These are phyloP conservation scores for Immersiella caudata DNA, from an alignment of 495 filamentous ascomycete species.

Conservation along the genomic window DNA sequence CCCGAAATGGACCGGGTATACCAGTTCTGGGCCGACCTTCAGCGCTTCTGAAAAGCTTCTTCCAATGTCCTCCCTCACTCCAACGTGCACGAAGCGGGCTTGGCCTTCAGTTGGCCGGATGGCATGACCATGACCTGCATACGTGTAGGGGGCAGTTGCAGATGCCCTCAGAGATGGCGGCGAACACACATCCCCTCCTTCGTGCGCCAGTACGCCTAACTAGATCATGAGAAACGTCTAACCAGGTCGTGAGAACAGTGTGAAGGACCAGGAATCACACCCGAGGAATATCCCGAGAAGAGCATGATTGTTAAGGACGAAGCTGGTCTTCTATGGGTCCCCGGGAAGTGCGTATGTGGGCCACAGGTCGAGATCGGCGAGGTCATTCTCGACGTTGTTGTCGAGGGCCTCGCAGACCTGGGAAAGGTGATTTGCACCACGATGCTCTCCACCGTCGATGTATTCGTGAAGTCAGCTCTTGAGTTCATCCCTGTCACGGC, in stretches of 20 bases:
- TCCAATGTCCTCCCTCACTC: too few species aligned
- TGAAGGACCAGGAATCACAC: neutral
- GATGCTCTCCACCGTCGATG: neutral
- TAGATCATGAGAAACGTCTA: neutral
- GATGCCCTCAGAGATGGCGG: too few species aligned
- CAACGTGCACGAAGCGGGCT: too few species aligned
- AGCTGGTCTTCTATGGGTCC: neutral
- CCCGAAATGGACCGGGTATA: too few species aligned
- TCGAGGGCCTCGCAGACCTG: neutral
- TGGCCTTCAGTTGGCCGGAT: too few species aligned
- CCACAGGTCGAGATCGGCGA: neutral
- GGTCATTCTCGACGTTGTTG: conserved; percentile 1
- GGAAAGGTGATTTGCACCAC: neutral
- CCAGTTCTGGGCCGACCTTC: too few species aligned
- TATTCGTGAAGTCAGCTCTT: neutral
- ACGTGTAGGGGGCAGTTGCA: too few species aligned
- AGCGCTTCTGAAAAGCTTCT: too few species aligned
- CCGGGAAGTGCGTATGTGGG: neutral
- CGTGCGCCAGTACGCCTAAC: too few species aligned
- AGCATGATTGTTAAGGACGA: neutral
- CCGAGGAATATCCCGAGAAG: neutral
- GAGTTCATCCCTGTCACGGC: neutral
- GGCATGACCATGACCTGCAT: too few species aligned
- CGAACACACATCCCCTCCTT: too few species aligned
- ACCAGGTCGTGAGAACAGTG: neutral